These are phyloP conservation scores for Saccharomycopsis amapae DNA, from an alignment of 805 yeast species.

Conservation along the genomic window DNA sequence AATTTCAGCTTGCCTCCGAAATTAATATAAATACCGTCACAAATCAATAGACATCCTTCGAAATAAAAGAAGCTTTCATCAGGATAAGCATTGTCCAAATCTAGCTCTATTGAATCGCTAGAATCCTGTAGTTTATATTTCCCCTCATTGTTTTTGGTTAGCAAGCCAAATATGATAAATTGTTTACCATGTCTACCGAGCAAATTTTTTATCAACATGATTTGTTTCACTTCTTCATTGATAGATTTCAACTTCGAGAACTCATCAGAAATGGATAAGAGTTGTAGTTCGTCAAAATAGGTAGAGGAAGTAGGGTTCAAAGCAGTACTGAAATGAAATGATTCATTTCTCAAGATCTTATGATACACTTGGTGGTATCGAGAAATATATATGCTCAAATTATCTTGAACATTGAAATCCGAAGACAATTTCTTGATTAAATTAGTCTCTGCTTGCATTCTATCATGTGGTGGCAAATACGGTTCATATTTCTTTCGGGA, in stretches of 20 bases:
- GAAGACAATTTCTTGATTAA: slow-evolving; percentile 9
- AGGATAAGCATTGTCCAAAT: slow-evolving; percentile 53
- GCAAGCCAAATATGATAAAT: slow-evolving; percentile 72
- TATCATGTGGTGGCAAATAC: slow-evolving; percentile 10
- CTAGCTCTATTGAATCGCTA: slow-evolving; percentile 65
- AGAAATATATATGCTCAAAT: slow-evolving; percentile 39
- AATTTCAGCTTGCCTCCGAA: slow-evolving; percentile 50
- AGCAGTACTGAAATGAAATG: slow-evolving; percentile 43
- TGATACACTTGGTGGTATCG: slow-evolving; percentile 63
- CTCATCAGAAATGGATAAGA: slow-evolving; percentile 1
- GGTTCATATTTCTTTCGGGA: slow-evolving; percentile 52
- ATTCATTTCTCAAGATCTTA: slow-evolving; percentile 65
- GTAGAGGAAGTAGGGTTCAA: slow-evolving; percentile 29
- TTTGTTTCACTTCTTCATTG: slow-evolving; percentile 25
- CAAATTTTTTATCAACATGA: slow-evolving; percentile 75
- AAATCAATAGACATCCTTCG: slow-evolving; percentile 71
- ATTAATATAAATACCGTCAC: slow-evolving; percentile 79
- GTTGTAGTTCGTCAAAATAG: slow-evolving; percentile 23
- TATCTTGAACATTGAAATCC: slow-evolving; percentile 24
- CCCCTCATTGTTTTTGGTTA: slow-evolving; percentile 57
- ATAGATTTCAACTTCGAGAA: slow-evolving; percentile 21
- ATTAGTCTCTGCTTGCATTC: slow-evolving; percentile 11
- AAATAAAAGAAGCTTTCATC: slow-evolving; percentile 58
- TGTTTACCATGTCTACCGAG: slow-evolving; percentile 75
- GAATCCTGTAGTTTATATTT: slow-evolving; percentile 76